Evolutionary conservation across 1,284 basidiomycete species (phyloP).

Genomic region (Cryptococcus maquisensis): DNA sequence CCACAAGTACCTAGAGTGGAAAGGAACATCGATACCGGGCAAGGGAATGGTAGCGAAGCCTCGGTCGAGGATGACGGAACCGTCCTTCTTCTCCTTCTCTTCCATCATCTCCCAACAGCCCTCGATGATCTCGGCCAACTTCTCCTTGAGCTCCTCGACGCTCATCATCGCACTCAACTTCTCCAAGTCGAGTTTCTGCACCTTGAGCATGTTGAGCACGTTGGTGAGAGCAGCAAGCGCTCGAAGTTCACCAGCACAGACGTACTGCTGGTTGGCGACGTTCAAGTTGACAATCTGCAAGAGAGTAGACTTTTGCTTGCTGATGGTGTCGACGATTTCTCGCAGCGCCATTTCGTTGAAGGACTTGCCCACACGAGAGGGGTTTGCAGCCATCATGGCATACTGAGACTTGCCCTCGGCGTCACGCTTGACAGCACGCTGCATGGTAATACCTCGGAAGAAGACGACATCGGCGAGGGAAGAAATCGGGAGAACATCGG

Average conservation of each 20-base stretch:
- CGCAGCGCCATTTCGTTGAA: slow-evolving; percentile 86
- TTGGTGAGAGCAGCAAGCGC: slow-evolving; percentile 91
- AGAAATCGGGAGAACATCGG: slow-evolving; percentile 90
- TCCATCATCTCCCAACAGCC: slow-evolving; percentile 70
- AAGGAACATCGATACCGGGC: slow-evolving; percentile 97
- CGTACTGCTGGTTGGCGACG: slow-evolving; percentile 77
- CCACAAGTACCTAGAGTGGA: slow-evolving; percentile 97
- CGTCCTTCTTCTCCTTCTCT: slow-evolving; percentile 70
- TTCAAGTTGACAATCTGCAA: slow-evolving; percentile 98
- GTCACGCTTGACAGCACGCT: slow-evolving; percentile 93
- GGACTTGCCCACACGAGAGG: slow-evolving; percentile 85
- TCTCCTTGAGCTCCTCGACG: slow-evolving; percentile 47
- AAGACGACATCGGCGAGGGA: slow-evolving; percentile 98
- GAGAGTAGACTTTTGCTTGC: slow-evolving; percentile 68
- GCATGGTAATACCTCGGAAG: slow-evolving; percentile 99
- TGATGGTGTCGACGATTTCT: slow-evolving; percentile 90
- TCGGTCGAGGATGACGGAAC: slow-evolving; percentile 88
- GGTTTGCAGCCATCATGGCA: slow-evolving; percentile 98
- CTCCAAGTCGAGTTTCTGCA: slow-evolving; percentile 92
- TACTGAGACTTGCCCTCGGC: slow-evolving; percentile 89
- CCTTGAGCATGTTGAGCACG: slow-evolving; percentile 92
- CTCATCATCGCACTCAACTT: slow-evolving; percentile 61
- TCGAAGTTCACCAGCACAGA: slow-evolving; percentile 92
- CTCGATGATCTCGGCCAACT: slow-evolving; percentile 84
- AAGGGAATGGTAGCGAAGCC: slow-evolving; percentile 95